Base-by-base conservation (phyloP, 1,139 yeast genomes). In the Saccharomyces pastorianus region DNA sequence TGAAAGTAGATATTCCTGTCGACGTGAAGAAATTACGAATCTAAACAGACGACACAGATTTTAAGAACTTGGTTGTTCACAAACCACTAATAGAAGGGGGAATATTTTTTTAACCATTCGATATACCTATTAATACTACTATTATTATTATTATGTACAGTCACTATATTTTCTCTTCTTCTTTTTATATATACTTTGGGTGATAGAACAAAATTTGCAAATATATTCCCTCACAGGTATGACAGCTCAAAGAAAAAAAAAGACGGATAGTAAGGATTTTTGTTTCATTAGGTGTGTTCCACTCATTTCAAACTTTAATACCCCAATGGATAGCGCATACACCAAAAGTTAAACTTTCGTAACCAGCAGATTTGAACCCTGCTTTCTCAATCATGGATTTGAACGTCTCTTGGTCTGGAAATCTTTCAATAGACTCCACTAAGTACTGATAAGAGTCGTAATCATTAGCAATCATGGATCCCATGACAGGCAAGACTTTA, bases 301-400 rank as follows among this genome's bases (percentile, higher is more conserved):
- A 20, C 23, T 20, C 23, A 20, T 20, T 20, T 20, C 67, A 81
- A 58, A 88, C 78, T 73, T 93, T 93, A 57, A 93, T 89, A 64
- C 99, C 99, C 70, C 91, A 84, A 68, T 93, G 99, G 59, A 93
- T 90, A 52, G 96, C 90, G 53, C 98, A 96, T 54, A 91, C 87
- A 55, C 99, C 99, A 71, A 88, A 88, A n/a, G 97, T 88, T 67
- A 93, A 78, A 72, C 88, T 88, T 74, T 93, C 98, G 71, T 91
- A 93, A 51, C 99, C 99, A 55, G 81, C 81, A 50, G 88, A 88
- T 61, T 95, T 95, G 71, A 93, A 93, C 0, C 99, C 99, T 6
- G 98, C 97, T 67, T 88, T 84, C 70, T 89, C 84, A 67, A 93
- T 90, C 99, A 93, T 93, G 27, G 76, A 72, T 59, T 91, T 90